phyloP scores from a whole-genome alignment of 768 basidiomycete genomes.

The Tricholoma furcatifolium region DNA sequence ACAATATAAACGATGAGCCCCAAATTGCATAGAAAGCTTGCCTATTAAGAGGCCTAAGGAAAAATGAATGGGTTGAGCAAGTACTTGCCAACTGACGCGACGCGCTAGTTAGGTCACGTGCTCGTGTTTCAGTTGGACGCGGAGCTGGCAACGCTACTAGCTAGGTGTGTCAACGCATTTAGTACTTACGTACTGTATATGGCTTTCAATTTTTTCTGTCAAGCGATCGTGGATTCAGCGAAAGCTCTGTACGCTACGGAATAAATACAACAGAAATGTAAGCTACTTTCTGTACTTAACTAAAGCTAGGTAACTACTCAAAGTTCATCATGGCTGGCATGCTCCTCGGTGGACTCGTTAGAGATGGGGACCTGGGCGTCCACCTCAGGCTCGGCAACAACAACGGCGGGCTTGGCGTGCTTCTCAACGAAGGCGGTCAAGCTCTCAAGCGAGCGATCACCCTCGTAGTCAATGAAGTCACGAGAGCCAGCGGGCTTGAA shows the following conservation, averaged over 20 bases:
- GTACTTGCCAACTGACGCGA: too few species aligned
- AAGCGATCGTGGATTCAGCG: too few species aligned
- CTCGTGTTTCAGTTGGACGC: too few species aligned
- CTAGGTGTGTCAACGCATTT: too few species aligned
- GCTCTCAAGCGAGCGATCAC: slow-evolving; percentile 86
- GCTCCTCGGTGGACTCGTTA: slow-evolving; percentile 13
- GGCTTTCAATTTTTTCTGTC: too few species aligned
- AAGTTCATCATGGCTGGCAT: slow-evolving; percentile 43
- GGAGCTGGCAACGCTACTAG: too few species aligned
- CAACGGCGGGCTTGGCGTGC: slow-evolving; percentile 57
- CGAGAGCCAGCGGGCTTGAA: slow-evolving; percentile 88
- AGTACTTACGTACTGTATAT: too few species aligned
- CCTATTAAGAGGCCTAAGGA: too few species aligned
- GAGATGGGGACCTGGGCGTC: slow-evolving; percentile 36
- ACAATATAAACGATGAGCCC: too few species aligned
- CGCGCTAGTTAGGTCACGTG: too few species aligned
- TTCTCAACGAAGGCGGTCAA: slow-evolving; percentile 82
- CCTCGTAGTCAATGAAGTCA: slow-evolving; percentile 91
- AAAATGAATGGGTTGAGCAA: too few species aligned
- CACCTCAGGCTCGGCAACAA: slow-evolving; percentile 27
- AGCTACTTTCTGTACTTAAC: slow-evolving; percentile 6
- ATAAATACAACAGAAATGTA: slow-evolving; percentile 12
- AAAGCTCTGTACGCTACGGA: slow-evolving; percentile 7
- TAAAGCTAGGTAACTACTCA: slow-evolving; percentile 21
- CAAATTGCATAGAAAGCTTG: too few species aligned